Percentiles rank a stretch among this genome's conserved stretches.
These are phyloP conservation scores for Gaeumannomyces sp. DNA, from an alignment of 2,329 filamentous ascomycete species.

Conservation along the genomic window DNA sequence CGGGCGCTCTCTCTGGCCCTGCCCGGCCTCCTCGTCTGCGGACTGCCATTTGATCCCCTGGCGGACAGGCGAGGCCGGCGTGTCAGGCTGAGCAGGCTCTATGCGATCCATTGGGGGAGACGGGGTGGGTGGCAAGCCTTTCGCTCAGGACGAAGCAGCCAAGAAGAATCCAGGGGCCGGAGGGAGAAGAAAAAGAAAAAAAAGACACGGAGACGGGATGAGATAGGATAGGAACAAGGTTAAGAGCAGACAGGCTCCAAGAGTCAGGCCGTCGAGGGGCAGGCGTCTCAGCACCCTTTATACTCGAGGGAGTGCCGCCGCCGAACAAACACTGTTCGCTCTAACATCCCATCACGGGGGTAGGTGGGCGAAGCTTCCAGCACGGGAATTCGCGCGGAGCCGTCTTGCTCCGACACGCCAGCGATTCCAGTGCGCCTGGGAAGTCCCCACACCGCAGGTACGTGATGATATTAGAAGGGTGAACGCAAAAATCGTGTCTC, in stretches of 20 bases:
- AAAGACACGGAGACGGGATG: background rate
- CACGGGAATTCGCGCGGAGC: background rate
- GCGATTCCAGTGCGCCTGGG: background rate
- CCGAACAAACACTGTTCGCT: background rate
- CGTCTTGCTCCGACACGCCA: background rate
- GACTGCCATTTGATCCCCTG: conserved; percentile 8
- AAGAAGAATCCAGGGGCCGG: background rate
- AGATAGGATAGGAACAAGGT: background rate
- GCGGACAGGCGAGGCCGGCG: background rate
- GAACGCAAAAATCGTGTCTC: background rate
- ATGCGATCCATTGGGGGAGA: conserved; percentile 1
- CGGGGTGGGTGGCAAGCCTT: background rate
- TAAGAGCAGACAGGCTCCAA: background rate
- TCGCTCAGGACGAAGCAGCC: background rate
- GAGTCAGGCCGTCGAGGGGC: background rate
- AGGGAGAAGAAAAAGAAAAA: background rate
- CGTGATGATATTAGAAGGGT: background rate
- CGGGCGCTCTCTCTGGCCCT: background rate
- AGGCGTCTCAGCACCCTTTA: background rate
- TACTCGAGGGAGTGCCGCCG: background rate
- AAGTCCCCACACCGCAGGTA: background rate
- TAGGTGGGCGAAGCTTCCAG: no score
- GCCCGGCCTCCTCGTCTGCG: conserved; percentile 10
- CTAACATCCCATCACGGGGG: background rate
- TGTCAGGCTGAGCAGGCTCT: background rate